Conservation (phyloP, 345 rosid species). For the Erodium maritimum region DNA sequence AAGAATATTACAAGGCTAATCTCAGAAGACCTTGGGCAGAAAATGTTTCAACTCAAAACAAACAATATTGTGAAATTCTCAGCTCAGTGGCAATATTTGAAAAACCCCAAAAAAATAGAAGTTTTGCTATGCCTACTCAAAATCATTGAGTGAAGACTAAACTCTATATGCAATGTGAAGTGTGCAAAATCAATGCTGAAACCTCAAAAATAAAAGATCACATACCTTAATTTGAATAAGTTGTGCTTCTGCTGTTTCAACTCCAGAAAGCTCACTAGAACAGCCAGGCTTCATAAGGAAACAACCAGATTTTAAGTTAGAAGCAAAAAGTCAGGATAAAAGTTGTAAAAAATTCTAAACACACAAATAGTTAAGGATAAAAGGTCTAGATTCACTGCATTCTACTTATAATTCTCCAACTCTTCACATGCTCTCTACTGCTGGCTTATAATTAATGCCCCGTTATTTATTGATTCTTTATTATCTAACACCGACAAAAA, state of each 20-base stretch:
- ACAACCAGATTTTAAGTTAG: neutral
- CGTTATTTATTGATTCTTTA: no score
- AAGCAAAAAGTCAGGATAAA: neutral
- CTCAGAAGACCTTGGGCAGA: no score
- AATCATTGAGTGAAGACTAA: no score
- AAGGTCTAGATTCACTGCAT: neutral
- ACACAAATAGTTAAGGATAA: neutral
- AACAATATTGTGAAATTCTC: neutral
- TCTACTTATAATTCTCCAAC: no score
- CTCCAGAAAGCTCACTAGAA: conserved; percentile 73
- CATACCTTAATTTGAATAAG: conserved; percentile 74
- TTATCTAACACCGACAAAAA: no score
- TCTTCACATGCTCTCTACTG: no score
- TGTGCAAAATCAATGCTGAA: neutral
- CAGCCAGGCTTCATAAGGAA: conserved; percentile 74
- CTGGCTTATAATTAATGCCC: no score
- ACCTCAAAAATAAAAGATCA: neutral
- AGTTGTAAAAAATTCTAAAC: neutral
- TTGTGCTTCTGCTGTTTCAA: conserved; percentile 45
- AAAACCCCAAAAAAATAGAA: neutral
- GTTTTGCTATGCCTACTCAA: no score
- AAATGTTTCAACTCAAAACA: no score
- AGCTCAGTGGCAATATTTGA: neutral
- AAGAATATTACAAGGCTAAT: no score
- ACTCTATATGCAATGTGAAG: neutral